phyloP scores from a whole-genome alignment of 192 early-diverging fungal species.

The Helicostylum pulchrum region DNA sequence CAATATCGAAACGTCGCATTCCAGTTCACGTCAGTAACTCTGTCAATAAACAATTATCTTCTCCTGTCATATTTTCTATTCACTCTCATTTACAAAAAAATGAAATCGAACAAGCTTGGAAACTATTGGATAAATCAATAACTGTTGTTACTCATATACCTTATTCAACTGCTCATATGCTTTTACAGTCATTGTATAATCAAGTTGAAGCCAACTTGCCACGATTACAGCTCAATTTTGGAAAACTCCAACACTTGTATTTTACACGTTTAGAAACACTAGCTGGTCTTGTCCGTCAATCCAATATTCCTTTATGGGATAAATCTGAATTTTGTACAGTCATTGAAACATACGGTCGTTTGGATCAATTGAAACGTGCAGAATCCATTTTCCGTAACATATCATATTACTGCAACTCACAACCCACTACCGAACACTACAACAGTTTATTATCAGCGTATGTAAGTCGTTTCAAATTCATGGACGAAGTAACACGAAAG shows the following conservation, averaged over 20 bases:
- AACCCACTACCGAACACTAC: slow-evolving; percentile 1
- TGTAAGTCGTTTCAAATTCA: slow-evolving; percentile 6
- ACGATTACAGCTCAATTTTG: not conserved
- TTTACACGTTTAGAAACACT: slow-evolving; percentile 1
- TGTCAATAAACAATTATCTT: slow-evolving; percentile 8
- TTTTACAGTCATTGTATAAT: not conserved
- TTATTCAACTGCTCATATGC: not conserved
- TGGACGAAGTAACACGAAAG: not conserved
- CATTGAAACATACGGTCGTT: slow-evolving; percentile 11
- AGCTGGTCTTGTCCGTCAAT: not conserved
- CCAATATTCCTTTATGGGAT: not conserved
- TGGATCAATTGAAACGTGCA: slow-evolving; percentile 1
- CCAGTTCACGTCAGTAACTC: slow-evolving; percentile 8
- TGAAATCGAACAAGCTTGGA: slow-evolving; percentile 9
- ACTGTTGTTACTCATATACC: not conserved
- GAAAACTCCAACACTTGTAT: not conserved
- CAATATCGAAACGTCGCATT: not conserved
- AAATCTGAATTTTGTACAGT: slow-evolving; percentile 2
- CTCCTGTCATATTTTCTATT: slow-evolving; percentile 6
- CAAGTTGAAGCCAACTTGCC: not conserved
- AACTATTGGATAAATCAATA: not conserved
- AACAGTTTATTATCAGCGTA: slow-evolving; percentile 17
- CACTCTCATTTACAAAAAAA: slow-evolving; percentile 4
- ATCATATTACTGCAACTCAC: slow-evolving; percentile 2
- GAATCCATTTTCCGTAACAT: slow-evolving; percentile 19